These are phyloP conservation scores for Ilyonectria destructans DNA, from an alignment of 2,329 filamentous ascomycete genomes.

Conservation along the genomic window DNA sequence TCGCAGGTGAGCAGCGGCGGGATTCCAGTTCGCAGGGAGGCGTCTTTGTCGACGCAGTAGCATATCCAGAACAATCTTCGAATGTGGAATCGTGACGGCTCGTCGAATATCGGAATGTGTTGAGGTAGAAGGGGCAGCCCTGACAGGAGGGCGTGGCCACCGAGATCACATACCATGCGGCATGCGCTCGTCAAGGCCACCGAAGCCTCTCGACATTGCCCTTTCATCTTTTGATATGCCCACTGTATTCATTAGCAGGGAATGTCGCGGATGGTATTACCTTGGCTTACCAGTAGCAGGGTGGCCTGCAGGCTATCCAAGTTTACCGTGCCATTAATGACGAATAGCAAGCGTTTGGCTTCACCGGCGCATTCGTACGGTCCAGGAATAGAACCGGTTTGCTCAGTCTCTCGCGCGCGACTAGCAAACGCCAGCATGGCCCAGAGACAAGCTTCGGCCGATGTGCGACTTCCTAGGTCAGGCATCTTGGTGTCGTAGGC, in stretches of 20 bases:
- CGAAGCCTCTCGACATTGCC: constrained; percentile 14
- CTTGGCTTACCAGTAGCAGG: background rate
- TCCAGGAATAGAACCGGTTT: background rate
- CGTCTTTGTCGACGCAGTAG: constrained; percentile 13
- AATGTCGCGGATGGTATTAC: background rate
- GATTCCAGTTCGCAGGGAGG: constrained; percentile 4
- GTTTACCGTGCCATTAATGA: background rate
- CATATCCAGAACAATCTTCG: constrained; percentile 13
- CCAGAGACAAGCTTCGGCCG: constrained; percentile 6
- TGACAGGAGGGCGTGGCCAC: background rate
- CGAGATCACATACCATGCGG: constrained; percentile 19
- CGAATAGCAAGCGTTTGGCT: constrained; percentile 2
- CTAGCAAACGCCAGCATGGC: constrained; percentile 6
- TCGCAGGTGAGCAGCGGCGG: constrained; percentile 13
- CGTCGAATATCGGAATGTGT: constrained; percentile 1
- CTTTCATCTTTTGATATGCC: constrained; percentile 10
- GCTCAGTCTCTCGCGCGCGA: background rate
- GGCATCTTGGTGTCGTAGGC: background rate
- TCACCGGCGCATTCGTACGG: constrained; percentile 6
- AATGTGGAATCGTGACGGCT: constrained; percentile 5
- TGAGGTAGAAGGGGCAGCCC: background rate
- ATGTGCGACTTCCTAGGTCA: constrained; percentile 3
- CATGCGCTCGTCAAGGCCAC: constrained; percentile 1
- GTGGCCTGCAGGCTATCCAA: constrained; percentile 1
- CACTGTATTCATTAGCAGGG: background rate